Conservation (phyloP, 2,329 filamentous ascomycete genomes). For the Ramularia endophylla region DNA sequence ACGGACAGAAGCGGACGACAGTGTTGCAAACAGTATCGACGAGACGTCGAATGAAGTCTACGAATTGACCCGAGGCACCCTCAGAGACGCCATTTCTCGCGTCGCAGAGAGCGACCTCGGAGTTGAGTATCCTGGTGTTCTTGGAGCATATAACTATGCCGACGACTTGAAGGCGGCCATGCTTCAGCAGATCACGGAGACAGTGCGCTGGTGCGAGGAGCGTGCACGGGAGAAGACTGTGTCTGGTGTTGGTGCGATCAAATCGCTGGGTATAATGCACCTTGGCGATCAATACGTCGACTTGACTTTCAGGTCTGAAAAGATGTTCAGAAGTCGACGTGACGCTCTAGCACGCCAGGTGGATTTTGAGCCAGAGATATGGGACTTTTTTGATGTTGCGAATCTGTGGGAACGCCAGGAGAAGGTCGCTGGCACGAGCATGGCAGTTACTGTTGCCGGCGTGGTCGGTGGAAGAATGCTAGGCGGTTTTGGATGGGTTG, state of each 20-base stretch:
- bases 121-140: conserved; percentile 79
- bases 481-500: conserved; percentile 81
- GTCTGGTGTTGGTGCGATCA: conserved; percentile 77
- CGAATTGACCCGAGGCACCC: conserved; percentile 67
- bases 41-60: conserved; percentile 82
- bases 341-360: conserved; percentile 80
- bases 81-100: conserved; percentile 68
- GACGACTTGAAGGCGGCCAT: conserved; percentile 91
- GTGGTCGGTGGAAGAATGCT: conserved; percentile 77
- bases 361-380: conserved; percentile 78
- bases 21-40: conserved; percentile 77
- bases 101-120: conserved; percentile 74
- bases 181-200: conserved; percentile 76
- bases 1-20: conserved; percentile 69
- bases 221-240: conserved; percentile 74
- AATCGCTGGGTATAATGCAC: conserved; percentile 80
- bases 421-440: conserved; percentile 87
- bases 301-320: conserved; percentile 80
- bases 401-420: conserved; percentile 84
- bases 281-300: conserved; percentile 82
- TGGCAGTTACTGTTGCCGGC: conserved; percentile 87
- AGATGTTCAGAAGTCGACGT: conserved; percentile 85
- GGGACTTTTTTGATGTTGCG: conserved; percentile 87
- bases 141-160: conserved; percentile 82
- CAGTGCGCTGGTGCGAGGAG: conserved; percentile 76